Conservation (phyloP, 306 rosid species). For the Arachis hypogaea region DNA sequence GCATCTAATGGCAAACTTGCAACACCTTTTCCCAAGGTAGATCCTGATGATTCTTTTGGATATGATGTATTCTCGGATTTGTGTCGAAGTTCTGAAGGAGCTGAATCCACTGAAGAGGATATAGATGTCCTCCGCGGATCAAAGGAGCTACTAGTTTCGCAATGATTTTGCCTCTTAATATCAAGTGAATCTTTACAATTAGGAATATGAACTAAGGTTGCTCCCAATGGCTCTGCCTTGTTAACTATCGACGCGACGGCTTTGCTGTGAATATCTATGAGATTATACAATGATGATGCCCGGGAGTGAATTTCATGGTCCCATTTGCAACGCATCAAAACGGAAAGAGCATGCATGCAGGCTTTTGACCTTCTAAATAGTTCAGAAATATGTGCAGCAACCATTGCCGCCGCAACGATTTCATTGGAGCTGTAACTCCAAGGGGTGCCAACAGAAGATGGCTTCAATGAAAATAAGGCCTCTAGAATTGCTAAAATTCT, state of each 20-base stretch:
- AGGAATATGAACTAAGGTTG: constrained; percentile 56
- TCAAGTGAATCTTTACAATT: constrained; percentile 53
- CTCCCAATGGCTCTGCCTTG: constrained; percentile 85
- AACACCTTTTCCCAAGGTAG: constrained; percentile 53
- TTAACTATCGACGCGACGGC: constrained; percentile 75
- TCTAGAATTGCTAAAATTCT: constrained; percentile 82
- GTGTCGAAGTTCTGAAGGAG: constrained; percentile 37
- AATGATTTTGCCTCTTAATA: constrained; percentile 50
- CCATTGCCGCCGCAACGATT: constrained; percentile 97
- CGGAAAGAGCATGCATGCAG: constrained; percentile 85
- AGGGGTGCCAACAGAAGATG: constrained; percentile 85
- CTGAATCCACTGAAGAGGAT: constrained; percentile 34
- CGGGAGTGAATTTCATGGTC: constrained; percentile 70
- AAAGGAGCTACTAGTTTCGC: constrained; percentile 48
- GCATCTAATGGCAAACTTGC: constrained; percentile 69
- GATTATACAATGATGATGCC: constrained; percentile 80
- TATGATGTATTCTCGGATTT: constrained; percentile 43
- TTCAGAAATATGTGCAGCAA: constrained; percentile 90
- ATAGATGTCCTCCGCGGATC: constrained; percentile 53
- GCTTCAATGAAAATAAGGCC: constrained; percentile 78
- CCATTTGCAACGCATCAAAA: constrained; percentile 80
- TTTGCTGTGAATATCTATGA: constrained; percentile 84
- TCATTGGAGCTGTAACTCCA: constrained; percentile 92
- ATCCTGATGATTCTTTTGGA: constrained; percentile 51
- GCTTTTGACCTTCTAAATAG: constrained; percentile 83